Evolutionary conservation across 345 rosid genomes (phyloP).

Genomic region (Eucalyptus virginea): DNA sequence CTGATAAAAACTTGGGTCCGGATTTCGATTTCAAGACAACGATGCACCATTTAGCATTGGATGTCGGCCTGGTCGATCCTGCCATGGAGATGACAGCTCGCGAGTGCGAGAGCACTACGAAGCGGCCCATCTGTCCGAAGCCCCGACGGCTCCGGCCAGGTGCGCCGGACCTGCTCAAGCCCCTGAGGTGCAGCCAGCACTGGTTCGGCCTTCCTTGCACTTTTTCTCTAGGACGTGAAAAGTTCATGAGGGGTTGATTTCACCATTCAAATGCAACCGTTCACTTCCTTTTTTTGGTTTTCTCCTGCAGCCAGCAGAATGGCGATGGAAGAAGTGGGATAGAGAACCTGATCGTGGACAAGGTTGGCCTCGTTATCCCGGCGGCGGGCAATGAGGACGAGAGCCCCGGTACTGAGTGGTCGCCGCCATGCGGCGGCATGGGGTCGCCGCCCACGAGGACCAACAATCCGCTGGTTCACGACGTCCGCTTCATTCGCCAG

Average conservation of each 20-base stretch:
- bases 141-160: constrained; percentile 48
- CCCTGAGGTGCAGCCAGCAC: constrained; percentile 45
- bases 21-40: neutral
- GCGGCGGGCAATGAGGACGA: constrained; percentile 17
- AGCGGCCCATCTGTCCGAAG: constrained; percentile 52
- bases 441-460: constrained; percentile 87
- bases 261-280: neutral
- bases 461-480: constrained; percentile 59
- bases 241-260: neutral
- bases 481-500: constrained; percentile 52
- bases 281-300: neutral
- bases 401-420: constrained; percentile 20
- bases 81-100: neutral
- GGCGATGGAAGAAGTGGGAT: constrained; percentile 25
- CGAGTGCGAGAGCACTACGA: neutral
- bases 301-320: constrained; percentile 25
- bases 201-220: neutral
- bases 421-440: constrained; percentile 26
- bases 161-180: constrained; percentile 55
- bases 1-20: neutral
- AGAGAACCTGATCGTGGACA: constrained; percentile 24
- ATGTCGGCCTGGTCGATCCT: constrained; percentile 23
- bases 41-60: constrained; percentile 38
- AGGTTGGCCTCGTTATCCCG: constrained; percentile 22
- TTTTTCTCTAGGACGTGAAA: neutral